Conservation (phyloP, 2,329 filamentous ascomycete genomes). For the Epichloe gansuensis region DNA sequence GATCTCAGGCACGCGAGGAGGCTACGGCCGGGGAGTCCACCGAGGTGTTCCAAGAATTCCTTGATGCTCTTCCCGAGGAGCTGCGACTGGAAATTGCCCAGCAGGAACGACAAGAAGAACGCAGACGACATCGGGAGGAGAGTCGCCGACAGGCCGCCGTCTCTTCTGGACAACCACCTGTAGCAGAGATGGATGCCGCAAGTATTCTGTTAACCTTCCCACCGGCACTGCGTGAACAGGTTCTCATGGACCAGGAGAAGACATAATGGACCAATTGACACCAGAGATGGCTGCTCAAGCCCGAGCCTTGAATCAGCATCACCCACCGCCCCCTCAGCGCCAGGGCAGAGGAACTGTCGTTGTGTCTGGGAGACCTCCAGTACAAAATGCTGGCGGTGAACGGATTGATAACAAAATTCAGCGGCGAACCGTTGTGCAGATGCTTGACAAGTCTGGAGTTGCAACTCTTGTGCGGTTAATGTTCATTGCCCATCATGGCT, state of each 20-base stretch:
- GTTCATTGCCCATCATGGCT: conserved; percentile 90
- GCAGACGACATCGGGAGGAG: conserved; percentile 76
- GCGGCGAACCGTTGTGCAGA: conserved; percentile 78
- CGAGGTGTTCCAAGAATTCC: conserved; percentile 84
- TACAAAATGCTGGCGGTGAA: conserved; percentile 19
- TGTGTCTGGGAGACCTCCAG: conserved; percentile 12
- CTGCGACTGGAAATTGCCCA: conserved; percentile 83
- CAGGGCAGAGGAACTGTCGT: conserved; percentile 19
- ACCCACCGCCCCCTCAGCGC: conserved; percentile 15
- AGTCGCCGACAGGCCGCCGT: conserved; percentile 54
- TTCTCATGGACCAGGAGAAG: conserved; percentile 84
- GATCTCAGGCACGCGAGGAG: conserved; percentile 61
- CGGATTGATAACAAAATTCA: conserved; percentile 51
- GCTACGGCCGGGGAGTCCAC: conserved; percentile 60
- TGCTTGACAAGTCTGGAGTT: conserved; percentile 91
- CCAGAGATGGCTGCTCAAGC: conserved; percentile 80
- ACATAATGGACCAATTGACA: conserved; percentile 71
- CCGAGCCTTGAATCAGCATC: conserved; percentile 48
- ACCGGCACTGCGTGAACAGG: conserved; percentile 69
- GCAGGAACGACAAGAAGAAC: conserved; percentile 79
- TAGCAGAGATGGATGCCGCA: conserved; percentile 73
- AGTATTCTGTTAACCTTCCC: conserved; percentile 88
- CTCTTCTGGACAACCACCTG: conserved; percentile 38
- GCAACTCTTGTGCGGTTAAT: conserved; percentile 95
- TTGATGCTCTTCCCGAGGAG: conserved; percentile 83